phyloP scores from a whole-genome alignment of 306 rosid species.

The Rosa lucieae region DNA sequence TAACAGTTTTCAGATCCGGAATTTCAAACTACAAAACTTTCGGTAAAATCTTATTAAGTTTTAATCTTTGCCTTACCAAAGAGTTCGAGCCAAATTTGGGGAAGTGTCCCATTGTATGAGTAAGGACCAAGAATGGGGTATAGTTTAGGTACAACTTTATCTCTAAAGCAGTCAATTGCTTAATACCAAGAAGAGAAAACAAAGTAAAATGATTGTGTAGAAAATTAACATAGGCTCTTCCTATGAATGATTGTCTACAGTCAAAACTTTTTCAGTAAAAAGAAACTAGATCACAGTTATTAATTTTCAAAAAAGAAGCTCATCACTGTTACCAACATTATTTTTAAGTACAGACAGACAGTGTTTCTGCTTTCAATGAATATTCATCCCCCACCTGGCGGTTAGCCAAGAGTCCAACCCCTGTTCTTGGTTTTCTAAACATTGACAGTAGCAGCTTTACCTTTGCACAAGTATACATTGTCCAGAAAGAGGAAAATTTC shows the following conservation, averaged over 20 bases:
- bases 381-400: neutral
- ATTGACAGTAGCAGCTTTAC: constrained; percentile 27
- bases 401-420: constrained; percentile 32
- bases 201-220: neutral
- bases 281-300: constrained; percentile 8
- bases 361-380: neutral
- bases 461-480: constrained; percentile 29
- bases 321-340: constrained; percentile 21
- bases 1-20: neutral
- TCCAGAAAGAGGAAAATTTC: constrained; percentile 6
- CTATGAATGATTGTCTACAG: neutral
- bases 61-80: neutral
- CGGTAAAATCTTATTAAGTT: neutral
- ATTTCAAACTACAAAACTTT: neutral
- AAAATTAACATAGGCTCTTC: neutral
- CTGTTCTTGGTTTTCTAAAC: constrained; percentile 33
- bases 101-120: neutral
- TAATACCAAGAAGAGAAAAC: neutral
- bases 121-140: constrained; percentile 19
- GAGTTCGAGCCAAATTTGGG: neutral
- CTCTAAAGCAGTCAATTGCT: constrained; percentile 8
- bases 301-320: neutral
- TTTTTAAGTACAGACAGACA: constrained; percentile 20
- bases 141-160: constrained; percentile 7
- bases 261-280: neutral